Base-by-base conservation (phyloP, 768 basidiomycete genomes). In the Lentinula aciculospora region DNA sequence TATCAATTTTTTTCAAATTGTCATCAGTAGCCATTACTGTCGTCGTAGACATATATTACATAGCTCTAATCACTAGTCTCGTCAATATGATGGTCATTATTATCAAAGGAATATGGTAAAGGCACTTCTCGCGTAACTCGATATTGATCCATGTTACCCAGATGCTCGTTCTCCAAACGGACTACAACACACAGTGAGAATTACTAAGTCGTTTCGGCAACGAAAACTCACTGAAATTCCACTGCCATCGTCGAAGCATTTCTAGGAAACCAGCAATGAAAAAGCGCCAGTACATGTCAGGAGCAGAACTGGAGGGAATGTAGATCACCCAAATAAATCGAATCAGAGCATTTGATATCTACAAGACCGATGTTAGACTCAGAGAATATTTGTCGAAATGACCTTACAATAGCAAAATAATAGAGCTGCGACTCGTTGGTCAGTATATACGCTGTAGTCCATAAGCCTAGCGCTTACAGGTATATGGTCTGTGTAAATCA, bases 111-210 rank as follows among this genome's bases (percentile, higher is more conserved):
- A 69, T 95, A 96, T 1, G 92, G 93, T 32, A 97, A 71, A 0
- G 92, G 89, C 13, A 93, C 84, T 65, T 97, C 93, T 25, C 87
- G 79, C 1, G 89, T 92, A 42, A 90, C 84, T 23, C 94, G 91
- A 69, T 92, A 96, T 64, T 94, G 92, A 78, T 92, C 92, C 70
- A 90, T 83, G 69, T 97, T 97, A 76, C 91, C 90, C 27, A 95
- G 72, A 62, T 97, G 94, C 72, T 97, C 94, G 71, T 90, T 94
- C 69, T 95, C 91, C 40, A 92, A 72, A 62, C 91, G 89, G 70
- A 82, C 87, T 91, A 32, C n/a, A 36, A 17, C n/a, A 51, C 27
- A 8, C 23, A 45, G 21, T 17, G 32, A 3, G 10, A 34, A 32
- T 15, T 42, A 3, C 7, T 21, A 19, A 17, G 29, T 49, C 5